These are phyloP conservation scores for Mycotypha africana DNA, from an alignment of 371 early-diverging fungal genomes.

Conservation along the genomic window DNA sequence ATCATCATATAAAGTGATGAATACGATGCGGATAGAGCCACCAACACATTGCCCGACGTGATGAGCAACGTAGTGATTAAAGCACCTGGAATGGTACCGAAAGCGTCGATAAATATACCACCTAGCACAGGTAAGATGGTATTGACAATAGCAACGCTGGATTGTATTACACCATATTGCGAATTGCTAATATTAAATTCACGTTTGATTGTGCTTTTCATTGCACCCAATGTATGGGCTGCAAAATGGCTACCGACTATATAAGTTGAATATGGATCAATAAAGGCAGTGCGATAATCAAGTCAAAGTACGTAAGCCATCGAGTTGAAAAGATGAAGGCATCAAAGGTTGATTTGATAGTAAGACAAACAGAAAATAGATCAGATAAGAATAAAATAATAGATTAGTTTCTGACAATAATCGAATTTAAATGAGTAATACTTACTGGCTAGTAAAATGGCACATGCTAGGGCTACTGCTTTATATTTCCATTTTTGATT, in stretches of 20 bases:
- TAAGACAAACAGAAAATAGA: too few relatives aligned
- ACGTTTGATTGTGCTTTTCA: constrained; percentile 65
- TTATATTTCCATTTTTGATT: constrained; percentile 54
- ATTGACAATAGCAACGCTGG: constrained; percentile 66
- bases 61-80: constrained; percentile 57
- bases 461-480: constrained; percentile 56
- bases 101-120: constrained; percentile 68
- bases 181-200: constrained; percentile 65
- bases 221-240: constrained; percentile 66
- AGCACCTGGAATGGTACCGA: constrained; percentile 63
- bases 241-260: constrained; percentile 73
- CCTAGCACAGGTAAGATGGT: constrained; percentile 66
- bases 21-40: constrained; percentile 53
- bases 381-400: too few relatives aligned
- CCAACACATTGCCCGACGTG: constrained; percentile 54
- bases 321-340: too few relatives aligned
- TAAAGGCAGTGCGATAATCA: not conserved
- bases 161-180: constrained; percentile 69
- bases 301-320: too few relatives aligned
- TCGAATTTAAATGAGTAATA: constrained; percentile 16
- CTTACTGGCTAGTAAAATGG: constrained; percentile 64
- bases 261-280: not conserved
- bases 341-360: too few relatives aligned
- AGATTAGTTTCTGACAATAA: too few relatives aligned
- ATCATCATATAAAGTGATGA: constrained; percentile 56